These are phyloP conservation scores for Recurvomyces mirabilis DNA, from an alignment of 495 filamentous ascomycete genomes.

Conservation along the genomic window DNA sequence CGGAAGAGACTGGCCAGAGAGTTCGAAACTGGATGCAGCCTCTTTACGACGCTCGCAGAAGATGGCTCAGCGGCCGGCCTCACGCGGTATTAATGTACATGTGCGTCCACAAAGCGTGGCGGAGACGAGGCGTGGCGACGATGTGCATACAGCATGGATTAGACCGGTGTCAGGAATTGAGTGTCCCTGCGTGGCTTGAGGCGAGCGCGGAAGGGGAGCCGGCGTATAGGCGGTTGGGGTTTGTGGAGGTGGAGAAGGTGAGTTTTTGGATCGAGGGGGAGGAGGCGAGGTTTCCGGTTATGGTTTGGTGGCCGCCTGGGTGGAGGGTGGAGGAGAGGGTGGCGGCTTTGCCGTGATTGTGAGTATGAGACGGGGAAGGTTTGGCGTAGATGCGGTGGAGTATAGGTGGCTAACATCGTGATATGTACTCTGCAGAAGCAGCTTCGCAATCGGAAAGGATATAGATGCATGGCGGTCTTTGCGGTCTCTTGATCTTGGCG, in stretches of 20 bases:
- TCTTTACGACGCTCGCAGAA: background rate
- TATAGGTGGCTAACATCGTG: no score
- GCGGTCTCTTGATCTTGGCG: no score
- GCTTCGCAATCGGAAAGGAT: no score
- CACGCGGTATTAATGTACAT: constrained; percentile 13
- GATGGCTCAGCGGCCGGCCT: constrained; percentile 8
- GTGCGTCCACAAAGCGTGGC: constrained; percentile 8
- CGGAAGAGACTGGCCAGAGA: background rate
- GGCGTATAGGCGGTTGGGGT: constrained; percentile 13
- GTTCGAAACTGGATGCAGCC: background rate
- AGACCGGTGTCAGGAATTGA: constrained; percentile 10
- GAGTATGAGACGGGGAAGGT: no score
- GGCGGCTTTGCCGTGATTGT: constrained; percentile 1
- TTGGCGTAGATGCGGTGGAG: no score
- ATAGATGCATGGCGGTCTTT: no score
- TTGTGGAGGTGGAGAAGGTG: constrained; percentile 15
- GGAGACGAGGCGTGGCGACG: constrained; percentile 11
- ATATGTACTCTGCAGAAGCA: no score
- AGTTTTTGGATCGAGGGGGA: constrained; percentile 2
- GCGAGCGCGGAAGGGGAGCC: constrained; percentile 15
- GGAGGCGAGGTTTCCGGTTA: constrained; percentile 6
- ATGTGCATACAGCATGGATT: constrained; percentile 15
- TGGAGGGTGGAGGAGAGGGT: constrained; percentile 8
- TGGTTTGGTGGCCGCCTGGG: constrained; percentile 18
- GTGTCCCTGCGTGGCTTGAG: constrained; percentile 15